phyloP scores from a whole-genome alignment of 1,284 basidiomycete genomes.

The Takashimella tepidaria region DNA sequence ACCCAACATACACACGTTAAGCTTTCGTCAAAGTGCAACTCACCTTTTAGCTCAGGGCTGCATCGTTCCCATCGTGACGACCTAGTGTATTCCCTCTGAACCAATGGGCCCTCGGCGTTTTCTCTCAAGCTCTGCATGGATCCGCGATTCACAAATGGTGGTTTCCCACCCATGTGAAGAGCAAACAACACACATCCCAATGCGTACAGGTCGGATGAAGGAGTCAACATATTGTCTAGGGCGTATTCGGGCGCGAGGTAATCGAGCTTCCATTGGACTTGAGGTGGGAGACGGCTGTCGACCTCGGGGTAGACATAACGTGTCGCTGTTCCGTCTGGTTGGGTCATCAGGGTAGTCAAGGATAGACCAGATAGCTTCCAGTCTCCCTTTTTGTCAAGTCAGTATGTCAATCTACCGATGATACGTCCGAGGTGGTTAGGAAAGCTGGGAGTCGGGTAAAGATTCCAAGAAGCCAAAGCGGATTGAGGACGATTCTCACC shows the following conservation, averaged over 20 bases:
- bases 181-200: constrained; percentile 86
- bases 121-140: constrained; percentile 72
- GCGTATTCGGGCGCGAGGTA: constrained; percentile 96
- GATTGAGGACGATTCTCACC: constrained; percentile 52
- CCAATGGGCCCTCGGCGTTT: constrained; percentile 60
- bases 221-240: constrained; percentile 76
- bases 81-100: constrained; percentile 32
- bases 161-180: constrained; percentile 78
- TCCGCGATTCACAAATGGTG: constrained; percentile 85
- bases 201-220: constrained; percentile 90
- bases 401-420: no score
- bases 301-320: constrained; percentile 85
- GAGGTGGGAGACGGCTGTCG: constrained; percentile 71
- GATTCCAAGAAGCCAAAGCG: background rate
- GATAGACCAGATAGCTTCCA: constrained; percentile 95
- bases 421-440: no score
- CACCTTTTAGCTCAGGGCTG: constrained; percentile 41
- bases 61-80: constrained; percentile 42
- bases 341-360: constrained; percentile 71
- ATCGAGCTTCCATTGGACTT: constrained; percentile 88
- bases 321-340: constrained; percentile 65
- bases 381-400: constrained; percentile 64
- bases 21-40: constrained; percentile 4
- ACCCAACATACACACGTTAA: background rate
- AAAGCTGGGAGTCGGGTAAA: no score